Evolutionary conservation across 306 rosid species (phyloP).

Genomic region (Hylodesmum podocarpum): DNA sequence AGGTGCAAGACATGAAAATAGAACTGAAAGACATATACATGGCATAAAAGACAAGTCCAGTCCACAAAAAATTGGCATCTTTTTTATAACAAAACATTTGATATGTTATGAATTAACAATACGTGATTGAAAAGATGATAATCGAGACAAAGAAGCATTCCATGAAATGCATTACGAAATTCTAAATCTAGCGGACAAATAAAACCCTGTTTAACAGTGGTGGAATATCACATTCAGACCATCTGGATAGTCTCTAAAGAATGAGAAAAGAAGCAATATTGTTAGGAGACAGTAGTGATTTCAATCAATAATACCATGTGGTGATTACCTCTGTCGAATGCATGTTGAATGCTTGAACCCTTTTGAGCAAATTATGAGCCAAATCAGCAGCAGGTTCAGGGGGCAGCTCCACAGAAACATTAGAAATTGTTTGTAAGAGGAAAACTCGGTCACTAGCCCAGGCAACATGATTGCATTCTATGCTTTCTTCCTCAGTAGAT

Average conservation of each 20-base stretch:
- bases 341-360: constrained; percentile 78
- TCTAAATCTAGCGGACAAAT: constrained; percentile 13
- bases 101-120: not conserved
- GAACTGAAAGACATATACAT: not conserved
- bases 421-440: constrained; percentile 87
- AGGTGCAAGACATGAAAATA: not conserved
- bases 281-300: not conserved
- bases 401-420: constrained; percentile 85
- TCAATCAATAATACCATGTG: not conserved
- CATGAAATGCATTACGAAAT: constrained; percentile 6
- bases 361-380: constrained; percentile 71
- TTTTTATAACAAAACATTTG: not conserved
- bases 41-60: not conserved
- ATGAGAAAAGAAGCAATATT: constrained; percentile 4
- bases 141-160: constrained; percentile 1
- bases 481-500: constrained; percentile 44
- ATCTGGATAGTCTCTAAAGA: constrained; percentile 13
- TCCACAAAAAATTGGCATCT: constrained; percentile 8
- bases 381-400: constrained; percentile 78
- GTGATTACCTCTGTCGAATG: constrained; percentile 85
- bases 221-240: not conserved
- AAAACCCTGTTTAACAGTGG: not conserved
- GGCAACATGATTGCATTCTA: constrained; percentile 59
- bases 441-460: constrained; percentile 95
- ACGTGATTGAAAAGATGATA: not conserved